phyloP scores from a whole-genome alignment of 495 filamentous ascomycete species.

The Chlorociboria aeruginascens region DNA sequence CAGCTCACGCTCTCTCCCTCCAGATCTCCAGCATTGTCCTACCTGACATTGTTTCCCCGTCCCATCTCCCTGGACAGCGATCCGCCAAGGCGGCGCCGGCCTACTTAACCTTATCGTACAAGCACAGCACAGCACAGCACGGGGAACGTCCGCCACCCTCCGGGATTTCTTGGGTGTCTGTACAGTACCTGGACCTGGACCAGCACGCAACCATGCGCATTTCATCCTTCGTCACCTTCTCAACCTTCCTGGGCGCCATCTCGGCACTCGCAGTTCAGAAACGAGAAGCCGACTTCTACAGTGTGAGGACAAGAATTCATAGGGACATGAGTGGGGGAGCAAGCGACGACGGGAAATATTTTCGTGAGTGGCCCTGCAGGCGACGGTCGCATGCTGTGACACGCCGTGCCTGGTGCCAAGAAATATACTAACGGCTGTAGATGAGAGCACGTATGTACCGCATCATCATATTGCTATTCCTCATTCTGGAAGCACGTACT shows the following conservation, averaged over 20 bases:
- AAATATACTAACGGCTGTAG: conserved; percentile 25
- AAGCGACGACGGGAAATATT: conserved; percentile 45
- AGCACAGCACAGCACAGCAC: no score
- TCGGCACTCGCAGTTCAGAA: conserved; percentile 18
- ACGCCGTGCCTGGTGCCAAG: not conserved
- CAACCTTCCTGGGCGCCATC: conserved; percentile 5
- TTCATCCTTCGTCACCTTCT: conserved; percentile 12
- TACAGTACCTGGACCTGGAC: no score
- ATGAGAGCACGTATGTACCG: conserved; percentile 41
- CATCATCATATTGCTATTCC: not conserved
- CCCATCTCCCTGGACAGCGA: no score
- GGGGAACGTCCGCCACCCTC: no score
- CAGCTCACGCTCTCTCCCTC: no score
- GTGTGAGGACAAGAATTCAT: conserved; percentile 22
- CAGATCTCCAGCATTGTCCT: no score
- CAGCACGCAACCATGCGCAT: conserved; percentile 13
- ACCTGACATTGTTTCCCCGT: no score
- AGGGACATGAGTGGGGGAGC: conserved; percentile 35
- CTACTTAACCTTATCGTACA: no score
- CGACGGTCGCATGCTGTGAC: conserved; percentile 7
- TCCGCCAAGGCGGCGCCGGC: no score
- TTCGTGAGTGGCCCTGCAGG: conserved; percentile 34
- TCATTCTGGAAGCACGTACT: conserved; percentile 5
- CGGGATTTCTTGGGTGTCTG: no score
- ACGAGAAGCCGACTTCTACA: conserved; percentile 21